Percentiles rank a stretch among this genome's conserved stretches.
Evolutionary conservation across 805 yeast genomes (phyloP).

Genomic region (Lipomyces kockii): DNA sequence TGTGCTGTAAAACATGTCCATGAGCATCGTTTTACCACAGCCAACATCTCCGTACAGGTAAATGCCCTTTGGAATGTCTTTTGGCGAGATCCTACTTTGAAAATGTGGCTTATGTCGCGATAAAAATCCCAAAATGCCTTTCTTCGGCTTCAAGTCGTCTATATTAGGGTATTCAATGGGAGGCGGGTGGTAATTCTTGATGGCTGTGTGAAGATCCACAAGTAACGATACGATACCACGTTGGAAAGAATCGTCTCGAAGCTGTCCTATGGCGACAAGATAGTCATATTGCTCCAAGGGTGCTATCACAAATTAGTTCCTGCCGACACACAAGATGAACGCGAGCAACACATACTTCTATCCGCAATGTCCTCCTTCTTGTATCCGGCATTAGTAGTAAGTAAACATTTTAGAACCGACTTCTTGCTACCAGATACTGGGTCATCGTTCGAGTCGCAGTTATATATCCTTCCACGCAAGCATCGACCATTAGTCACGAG

Average conservation of each 20-base stretch:
- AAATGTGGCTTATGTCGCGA: conserved; percentile 20
- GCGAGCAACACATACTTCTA: neutral
- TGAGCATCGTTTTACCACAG: conserved; percentile 96
- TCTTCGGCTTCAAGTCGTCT: conserved; percentile 56
- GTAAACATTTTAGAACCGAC: neutral
- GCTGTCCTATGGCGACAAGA: conserved; percentile 41
- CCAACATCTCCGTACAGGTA: conserved; percentile 98
- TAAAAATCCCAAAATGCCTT: conserved; percentile 43
- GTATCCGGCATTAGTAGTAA: neutral
- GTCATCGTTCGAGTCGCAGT: neutral
- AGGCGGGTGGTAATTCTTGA: conserved; percentile 67
- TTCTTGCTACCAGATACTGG: neutral
- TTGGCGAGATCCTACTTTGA: conserved; percentile 7
- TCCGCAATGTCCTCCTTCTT: neutral
- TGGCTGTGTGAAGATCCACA: conserved; percentile 60
- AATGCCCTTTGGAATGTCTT: conserved; percentile 68
- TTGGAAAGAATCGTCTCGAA: conserved; percentile 77
- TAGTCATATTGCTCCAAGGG: conserved; percentile 32
- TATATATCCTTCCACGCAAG: neutral
- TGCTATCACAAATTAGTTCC: conserved; percentile 2
- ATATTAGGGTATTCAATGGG: conserved; percentile 58
- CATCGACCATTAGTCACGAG: neutral
- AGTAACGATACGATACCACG: conserved; percentile 69
- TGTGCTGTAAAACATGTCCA: conserved; percentile 91
- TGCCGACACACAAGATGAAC: neutral